Conservation (phyloP, 805 yeast species). For the Pichia rugopelliculosa region DNA sequence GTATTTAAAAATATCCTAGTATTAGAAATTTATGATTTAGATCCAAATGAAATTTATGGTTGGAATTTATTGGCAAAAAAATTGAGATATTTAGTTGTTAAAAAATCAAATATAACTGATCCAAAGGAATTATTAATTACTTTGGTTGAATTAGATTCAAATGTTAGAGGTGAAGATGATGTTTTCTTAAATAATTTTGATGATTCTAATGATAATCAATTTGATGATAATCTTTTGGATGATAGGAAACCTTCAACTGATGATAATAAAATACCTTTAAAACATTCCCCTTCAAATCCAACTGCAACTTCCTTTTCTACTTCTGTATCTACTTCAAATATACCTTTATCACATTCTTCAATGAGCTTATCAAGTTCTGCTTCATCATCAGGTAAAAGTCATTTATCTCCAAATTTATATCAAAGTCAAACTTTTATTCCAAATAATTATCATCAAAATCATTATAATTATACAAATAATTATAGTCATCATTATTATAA, state of each 20-base stretch:
- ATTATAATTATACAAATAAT: background rate
- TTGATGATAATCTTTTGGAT: background rate
- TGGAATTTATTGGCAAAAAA: conserved; percentile 53
- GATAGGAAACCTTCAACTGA: conserved; percentile 3
- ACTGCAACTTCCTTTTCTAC: too few relatives aligned
- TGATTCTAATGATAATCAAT: background rate
- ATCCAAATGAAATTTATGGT: conserved; percentile 59
- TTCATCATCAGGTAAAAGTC: conserved; percentile 5
- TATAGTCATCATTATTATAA: conserved; percentile 6
- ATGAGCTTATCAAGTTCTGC: conserved; percentile 10
- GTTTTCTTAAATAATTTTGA: conserved; percentile 18
- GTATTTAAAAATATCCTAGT: conserved; percentile 58
- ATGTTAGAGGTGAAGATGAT: conserved; percentile 23
- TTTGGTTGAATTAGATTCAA: conserved; percentile 45
- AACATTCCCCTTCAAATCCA: too few relatives aligned
- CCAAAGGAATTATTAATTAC: conserved; percentile 45
- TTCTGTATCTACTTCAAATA: conserved; percentile 16
- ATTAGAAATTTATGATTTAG: conserved; percentile 51
- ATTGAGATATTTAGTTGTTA: conserved; percentile 46
- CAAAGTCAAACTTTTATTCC: conserved; percentile 3
- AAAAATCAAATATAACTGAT: conserved; percentile 43
- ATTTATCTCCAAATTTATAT: conserved; percentile 1
- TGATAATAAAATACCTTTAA: conserved; percentile 4
- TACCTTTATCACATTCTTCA: conserved; percentile 12
- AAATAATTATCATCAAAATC: conserved; percentile 1